These are phyloP conservation scores for Aspergillus unguis DNA, from an alignment of 2,329 filamentous ascomycete genomes.

Conservation along the genomic window DNA sequence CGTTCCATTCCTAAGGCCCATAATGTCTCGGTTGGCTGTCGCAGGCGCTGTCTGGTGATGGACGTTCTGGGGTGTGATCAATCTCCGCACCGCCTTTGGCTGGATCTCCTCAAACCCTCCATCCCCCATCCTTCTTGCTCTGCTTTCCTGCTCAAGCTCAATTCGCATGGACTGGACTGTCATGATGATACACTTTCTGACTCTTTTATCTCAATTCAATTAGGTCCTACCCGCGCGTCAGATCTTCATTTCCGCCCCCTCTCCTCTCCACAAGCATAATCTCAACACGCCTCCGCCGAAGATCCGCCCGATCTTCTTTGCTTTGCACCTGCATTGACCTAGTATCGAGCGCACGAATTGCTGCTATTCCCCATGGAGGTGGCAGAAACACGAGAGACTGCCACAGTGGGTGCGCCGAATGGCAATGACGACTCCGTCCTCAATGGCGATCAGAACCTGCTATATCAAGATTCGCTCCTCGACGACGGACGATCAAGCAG, in stretches of 20 bases:
- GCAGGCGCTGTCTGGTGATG: constrained; percentile 23
- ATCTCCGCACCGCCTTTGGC: constrained; percentile 41
- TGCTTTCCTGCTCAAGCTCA: not conserved
- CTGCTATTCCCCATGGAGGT: constrained; percentile 36
- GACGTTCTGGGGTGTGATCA: constrained; percentile 34
- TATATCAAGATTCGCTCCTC: constrained; percentile 42
- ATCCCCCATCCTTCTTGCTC: constrained; percentile 7
- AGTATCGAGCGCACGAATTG: constrained; percentile 5
- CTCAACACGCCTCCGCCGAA: constrained; percentile 16
- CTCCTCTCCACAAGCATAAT: constrained; percentile 17
- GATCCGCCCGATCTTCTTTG: constrained; percentile 1
- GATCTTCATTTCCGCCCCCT: constrained; percentile 15
- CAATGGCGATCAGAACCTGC: constrained; percentile 36
- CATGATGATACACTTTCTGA: constrained; percentile 21
- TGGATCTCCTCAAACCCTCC: constrained; percentile 19
- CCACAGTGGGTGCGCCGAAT: constrained; percentile 33
- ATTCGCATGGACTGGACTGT: not conserved
- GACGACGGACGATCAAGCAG: constrained; percentile 81
- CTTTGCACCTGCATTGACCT: constrained; percentile 2
- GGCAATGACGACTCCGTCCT: constrained; percentile 32
- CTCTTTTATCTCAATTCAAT: constrained; percentile 16
- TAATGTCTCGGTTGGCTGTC: constrained; percentile 16
- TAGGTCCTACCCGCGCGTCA: constrained; percentile 17
- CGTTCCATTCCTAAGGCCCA: not conserved
- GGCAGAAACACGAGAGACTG: constrained; percentile 35